phyloP scores from a whole-genome alignment of 169 alveolate genomes.

The Eimeria praecox region DNA sequence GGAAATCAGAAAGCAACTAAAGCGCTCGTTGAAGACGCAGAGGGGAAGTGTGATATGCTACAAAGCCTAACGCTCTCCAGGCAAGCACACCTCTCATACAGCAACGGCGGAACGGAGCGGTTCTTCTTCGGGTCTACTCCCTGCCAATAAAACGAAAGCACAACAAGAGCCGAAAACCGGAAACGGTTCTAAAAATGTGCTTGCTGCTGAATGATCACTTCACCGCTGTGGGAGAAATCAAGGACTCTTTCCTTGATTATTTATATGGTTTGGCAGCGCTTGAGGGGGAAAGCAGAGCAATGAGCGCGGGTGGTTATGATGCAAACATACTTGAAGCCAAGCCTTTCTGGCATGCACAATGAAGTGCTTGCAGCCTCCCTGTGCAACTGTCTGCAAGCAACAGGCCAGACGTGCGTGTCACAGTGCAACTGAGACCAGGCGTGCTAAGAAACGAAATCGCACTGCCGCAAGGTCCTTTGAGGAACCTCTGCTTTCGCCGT shows the following conservation, averaged over 20 bases:
- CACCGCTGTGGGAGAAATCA: neutral
- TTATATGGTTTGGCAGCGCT: neutral
- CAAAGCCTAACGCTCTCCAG: neutral
- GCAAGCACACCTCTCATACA: constrained; percentile 86
- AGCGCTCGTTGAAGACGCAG: neutral
- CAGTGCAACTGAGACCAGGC: neutral
- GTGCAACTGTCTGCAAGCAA: constrained; percentile 74
- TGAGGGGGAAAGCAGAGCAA: neutral
- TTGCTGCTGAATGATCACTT: neutral
- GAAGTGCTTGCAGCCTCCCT: constrained; percentile 94
- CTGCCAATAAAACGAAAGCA: constrained; percentile 72
- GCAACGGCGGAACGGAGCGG: constrained; percentile 95
- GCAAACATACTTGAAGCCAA: constrained; percentile 85
- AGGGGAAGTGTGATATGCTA: neutral
- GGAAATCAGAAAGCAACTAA: neutral
- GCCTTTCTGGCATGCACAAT: constrained; percentile 98
- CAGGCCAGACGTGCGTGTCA: neutral
- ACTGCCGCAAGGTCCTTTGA: neutral
- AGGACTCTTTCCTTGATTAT: neutral
- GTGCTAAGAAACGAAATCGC: neutral
- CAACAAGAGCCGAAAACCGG: neutral
- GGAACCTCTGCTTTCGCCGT: neutral
- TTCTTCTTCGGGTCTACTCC: constrained; percentile 97
- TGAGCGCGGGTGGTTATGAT: neutral
- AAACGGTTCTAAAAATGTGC: neutral